Base-by-base conservation (phyloP, 495 filamentous ascomycete genomes). In the Cairneyella variabilis region DNA sequence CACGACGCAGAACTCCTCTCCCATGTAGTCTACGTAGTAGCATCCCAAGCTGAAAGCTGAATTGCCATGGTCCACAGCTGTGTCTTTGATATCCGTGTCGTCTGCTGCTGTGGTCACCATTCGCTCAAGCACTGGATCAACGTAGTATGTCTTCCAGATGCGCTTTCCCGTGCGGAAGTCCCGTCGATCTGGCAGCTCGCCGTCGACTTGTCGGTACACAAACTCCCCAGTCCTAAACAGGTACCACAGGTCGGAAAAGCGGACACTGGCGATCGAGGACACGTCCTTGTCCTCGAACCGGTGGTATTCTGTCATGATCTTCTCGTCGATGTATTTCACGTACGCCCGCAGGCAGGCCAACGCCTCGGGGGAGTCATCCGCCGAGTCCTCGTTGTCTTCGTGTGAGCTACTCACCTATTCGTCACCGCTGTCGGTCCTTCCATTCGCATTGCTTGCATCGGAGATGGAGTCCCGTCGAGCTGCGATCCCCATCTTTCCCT, bases 401-500 rank as follows among this genome's bases (percentile, higher is more conserved):
- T 21, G 6, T 40, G 17, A 20, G 22, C n/a, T 2, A 18, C 14
- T 40, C 5, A 21, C 12, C 11, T 64, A 22, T 25, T 57, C 42
- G 20, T 45, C 46, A 5, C 34, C 18, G 14, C 12, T 41, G 12
- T 36, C 44, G 16, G 55, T 55, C 20, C 56, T 37, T 38, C 6
- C 23, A 30, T 34, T 48, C 4, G n/a, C n/a, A 32, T 34, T 5
- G 59, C 55, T 23, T 60, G 60, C 8, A 46, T 51, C 22, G 63
- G 63, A n/a, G 60, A 56, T 3, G 59, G 52, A 20, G 27, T 51
- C 2, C 54, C 56, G 0, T 49, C 51, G 25, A 51, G 14, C 14
- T 58, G 54, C 0, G 54, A 48, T 8, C 56, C 66, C 67, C 64
- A 71, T 39, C n/a, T 64, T 70, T 53, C 61, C 59, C 46, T 72